Conservation (phyloP, 192 early-diverging fungal species). For the Entophlyctis luteolus region DNA sequence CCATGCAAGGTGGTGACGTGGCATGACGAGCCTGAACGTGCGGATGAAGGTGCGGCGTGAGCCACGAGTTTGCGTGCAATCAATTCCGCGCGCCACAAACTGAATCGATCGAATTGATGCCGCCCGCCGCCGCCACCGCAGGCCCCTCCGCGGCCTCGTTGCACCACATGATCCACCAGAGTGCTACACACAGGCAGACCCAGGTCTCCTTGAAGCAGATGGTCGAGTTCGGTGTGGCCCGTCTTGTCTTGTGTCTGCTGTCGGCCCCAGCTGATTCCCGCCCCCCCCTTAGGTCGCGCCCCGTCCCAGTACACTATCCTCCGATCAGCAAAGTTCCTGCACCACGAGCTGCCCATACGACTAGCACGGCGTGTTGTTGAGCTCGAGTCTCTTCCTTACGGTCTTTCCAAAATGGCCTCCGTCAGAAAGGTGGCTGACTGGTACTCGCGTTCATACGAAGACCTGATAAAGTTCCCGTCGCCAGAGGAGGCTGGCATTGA, state of each 20-base stretch:
- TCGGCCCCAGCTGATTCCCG: not conserved
- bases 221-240: slow-evolving; percentile 82
- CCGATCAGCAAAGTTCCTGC: slow-evolving; percentile 51
- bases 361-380: slow-evolving; percentile 92
- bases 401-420: slow-evolving; percentile 83
- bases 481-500: slow-evolving; percentile 42
- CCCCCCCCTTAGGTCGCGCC: slow-evolving; percentile 33
- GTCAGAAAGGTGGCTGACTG: slow-evolving; percentile 88
- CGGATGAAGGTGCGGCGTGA: too few relatives aligned
- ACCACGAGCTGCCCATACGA: slow-evolving; percentile 82
- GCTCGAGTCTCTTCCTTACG: slow-evolving; percentile 82
- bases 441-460: slow-evolving; percentile 90
- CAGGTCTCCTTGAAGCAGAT: slow-evolving; percentile 90
- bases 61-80: too few relatives aligned
- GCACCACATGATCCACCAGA: slow-evolving; percentile 20
- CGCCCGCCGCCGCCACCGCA: too few relatives aligned
- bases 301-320: slow-evolving; percentile 39
- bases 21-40: too few relatives aligned
- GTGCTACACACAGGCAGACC: slow-evolving; percentile 76
- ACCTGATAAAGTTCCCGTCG: slow-evolving; percentile 57
- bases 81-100: too few relatives aligned
- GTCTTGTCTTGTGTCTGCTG: not conserved
- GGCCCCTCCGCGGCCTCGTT: not conserved
- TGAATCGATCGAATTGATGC: too few relatives aligned
- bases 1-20: too few relatives aligned